phyloP scores from a whole-genome alignment of 2,329 filamentous ascomycete species.

The Penicillium sp. region DNA sequence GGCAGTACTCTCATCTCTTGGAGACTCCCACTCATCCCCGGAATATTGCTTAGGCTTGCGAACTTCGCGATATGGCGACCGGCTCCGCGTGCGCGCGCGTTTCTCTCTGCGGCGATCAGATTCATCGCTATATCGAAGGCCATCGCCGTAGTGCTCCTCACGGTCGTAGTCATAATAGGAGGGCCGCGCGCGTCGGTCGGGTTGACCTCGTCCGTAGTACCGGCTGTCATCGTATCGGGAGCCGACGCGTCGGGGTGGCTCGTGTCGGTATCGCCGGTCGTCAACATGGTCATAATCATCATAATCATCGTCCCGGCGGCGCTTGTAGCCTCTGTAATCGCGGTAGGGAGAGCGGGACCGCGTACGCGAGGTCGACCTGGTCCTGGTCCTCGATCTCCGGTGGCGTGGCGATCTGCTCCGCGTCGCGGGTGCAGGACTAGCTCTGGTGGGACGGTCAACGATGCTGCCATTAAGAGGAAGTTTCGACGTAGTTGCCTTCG shows the following conservation, averaged over 20 bases:
- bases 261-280: constrained; percentile 24
- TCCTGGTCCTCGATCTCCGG: constrained; percentile 44
- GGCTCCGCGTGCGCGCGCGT: constrained; percentile 49
- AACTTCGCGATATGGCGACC: constrained; percentile 38
- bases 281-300: constrained; percentile 26
- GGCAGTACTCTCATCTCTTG: too few species aligned
- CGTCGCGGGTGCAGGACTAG: constrained; percentile 46
- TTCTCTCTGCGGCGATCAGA: constrained; percentile 45
- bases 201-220: too few species aligned
- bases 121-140: constrained; percentile 46
- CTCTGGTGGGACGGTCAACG: constrained; percentile 91
- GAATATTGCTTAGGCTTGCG: constrained; percentile 34
- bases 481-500: constrained; percentile 79
- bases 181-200: constrained; percentile 32
- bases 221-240: constrained; percentile 34
- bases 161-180: constrained; percentile 47
- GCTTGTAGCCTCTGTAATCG: too few species aligned
- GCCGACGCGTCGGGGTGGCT: constrained; percentile 27
- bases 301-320: too few species aligned
- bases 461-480: constrained; percentile 64
- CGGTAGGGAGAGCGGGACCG: constrained; percentile 36
- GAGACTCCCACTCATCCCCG: constrained; percentile 31
- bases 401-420: constrained; percentile 51
- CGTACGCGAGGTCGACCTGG: too few species aligned
- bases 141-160: constrained; percentile 34